Base-by-base conservation (phyloP, 345 rosid species). In the Nasturtium officinale region DNA sequence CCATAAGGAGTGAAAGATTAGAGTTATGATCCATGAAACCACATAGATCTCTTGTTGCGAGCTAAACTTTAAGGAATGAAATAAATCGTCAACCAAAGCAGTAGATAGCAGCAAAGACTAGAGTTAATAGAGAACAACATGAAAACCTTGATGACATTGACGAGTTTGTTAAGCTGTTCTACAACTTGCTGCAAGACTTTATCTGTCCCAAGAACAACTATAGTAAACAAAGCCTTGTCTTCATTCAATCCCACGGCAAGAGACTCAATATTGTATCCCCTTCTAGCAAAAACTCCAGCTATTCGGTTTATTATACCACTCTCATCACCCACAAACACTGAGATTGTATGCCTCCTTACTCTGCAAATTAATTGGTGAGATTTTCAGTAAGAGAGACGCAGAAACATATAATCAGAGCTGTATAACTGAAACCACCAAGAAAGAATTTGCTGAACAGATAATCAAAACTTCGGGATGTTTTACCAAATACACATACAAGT, bases 121-220 rank as follows among this genome's bases (percentile, higher is more conserved):
- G 12, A 40, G 9, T 20, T 21, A 18, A 20, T 11, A 23, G 28
- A 58, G 51, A 65, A 52, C 16, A 65, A 30, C 6, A 2, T 38
- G 5, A 40, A 50, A 70, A 94, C 98, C 97, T 94, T 87, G 65
- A 88, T 75, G 79, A 95, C 99, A 80, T 91, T 88, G 63, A 95
- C 97, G 52, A 95, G 97, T 81, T 91, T 91, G 85, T 89, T 89
- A 76, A 95, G 95, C 82, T 95, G 99, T 81, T 91, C 99, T 9
- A 85, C 88, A 23, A 95, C 96, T 85, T 95, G 99, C 37, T 80
- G 90, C 70, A 95, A 81, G 56, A 87, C 88, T 78, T 56, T 88
- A 30, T 95, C 91, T 12, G 96, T 91, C 17, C 97, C 99, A 20
- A 80, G 86, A 55, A 91, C 99, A 61, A 91, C 99, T 3, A 95